Base-by-base conservation (phyloP, 2,329 filamentous ascomycete genomes). In the Lachnellula cervina region DNA sequence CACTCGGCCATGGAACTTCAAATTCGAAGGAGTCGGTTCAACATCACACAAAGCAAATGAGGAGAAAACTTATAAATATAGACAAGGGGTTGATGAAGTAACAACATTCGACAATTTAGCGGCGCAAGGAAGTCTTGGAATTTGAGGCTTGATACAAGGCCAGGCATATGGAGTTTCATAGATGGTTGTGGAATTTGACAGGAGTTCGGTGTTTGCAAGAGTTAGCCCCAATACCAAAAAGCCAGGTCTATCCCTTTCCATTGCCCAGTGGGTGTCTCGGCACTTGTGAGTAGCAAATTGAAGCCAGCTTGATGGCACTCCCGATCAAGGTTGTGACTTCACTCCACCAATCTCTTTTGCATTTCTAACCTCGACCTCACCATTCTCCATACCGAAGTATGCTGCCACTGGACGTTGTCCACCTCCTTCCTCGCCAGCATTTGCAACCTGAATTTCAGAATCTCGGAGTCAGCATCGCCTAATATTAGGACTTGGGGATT, bases 371-470 rank as follows among this genome's bases (percentile, higher is more conserved):
- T 85, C 74, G 14, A 89, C 86, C 11, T 76, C 78, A 3, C 89
- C 89, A 68, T 90, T 88, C 45, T 87, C 82, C 83, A 94, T 89
- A 37, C 94, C 94, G 73, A 97, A 99, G 75, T 97, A 99, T 23
- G 90, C 92, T 28, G 91, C 91, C 13, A 97, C 81, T 0, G 94
- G 94, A 75, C 93, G 96, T 75, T 97, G 90, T 0, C 89, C 91
- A 48, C 88, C 87, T 48, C 83, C 74, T 52, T 79, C 76, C 67
- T 78, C 73, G 61, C 83, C 79, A 56, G 80, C 76, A 53, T 80
- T 76, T 43, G 80, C 81, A 57, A 83, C 81, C 70, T 95, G 79
- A 16, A 82, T 76, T 9, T 4, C 28, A 32, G 28, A 32, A 32
- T 32, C 28, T 32, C 28, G 2, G 28, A 32, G 28, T 32, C 28